Evolutionary conservation across 2,329 filamentous ascomycete genomes (phyloP), one percentile per base, ranked within the genome.

Genomic region (Fusarium equiseti): DNA sequence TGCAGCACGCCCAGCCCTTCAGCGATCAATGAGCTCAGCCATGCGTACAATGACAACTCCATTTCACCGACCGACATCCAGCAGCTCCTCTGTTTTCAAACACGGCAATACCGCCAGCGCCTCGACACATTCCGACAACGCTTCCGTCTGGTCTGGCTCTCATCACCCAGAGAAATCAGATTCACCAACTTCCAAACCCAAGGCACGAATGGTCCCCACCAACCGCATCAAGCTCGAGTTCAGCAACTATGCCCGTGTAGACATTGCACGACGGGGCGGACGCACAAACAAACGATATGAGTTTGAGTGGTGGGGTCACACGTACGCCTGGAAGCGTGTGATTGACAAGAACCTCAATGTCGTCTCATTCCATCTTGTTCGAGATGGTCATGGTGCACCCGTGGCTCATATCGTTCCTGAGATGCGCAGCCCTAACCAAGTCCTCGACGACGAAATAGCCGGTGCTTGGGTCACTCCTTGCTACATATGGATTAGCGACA

Each of bases 201-300:
- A 78, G 57, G 79, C 81, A 43, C 74, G 74, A 44, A 75, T 81
- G 56, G 76, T 84, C 46, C 88, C 92, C 20, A 92, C 91, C 62
- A 94, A 97, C 79, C 91, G 88, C 38, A 92, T 95, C 79, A 93
- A 94, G 81, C 87, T 99, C 35, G 95, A 98, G 79, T 99, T 98
- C 79, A 97, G 94, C 72, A 99, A 98, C 83, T 99, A 99, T 79
- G 95, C 95, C 4, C 94, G 96, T 74, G 90, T 98, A 43, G 92
- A 97, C 71, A 83, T 99, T 53, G 90, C 88, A 72, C 89, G 93
- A 53, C 90, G 89, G 72, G 84, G 86, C 46, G 86, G 86, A 56
- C 90, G 89, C 71, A 83, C 86, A 40, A 86, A 86, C 68, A 95
- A 94, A 81, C 88, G 89, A 67, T 98, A 98, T 79, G 92, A 94